Percentiles rank a stretch among this genome's conserved stretches.
These are phyloP conservation scores for Cystofilobasidium ferigula DNA, from an alignment of 768 basidiomycete species.

Conservation along the genomic window DNA sequence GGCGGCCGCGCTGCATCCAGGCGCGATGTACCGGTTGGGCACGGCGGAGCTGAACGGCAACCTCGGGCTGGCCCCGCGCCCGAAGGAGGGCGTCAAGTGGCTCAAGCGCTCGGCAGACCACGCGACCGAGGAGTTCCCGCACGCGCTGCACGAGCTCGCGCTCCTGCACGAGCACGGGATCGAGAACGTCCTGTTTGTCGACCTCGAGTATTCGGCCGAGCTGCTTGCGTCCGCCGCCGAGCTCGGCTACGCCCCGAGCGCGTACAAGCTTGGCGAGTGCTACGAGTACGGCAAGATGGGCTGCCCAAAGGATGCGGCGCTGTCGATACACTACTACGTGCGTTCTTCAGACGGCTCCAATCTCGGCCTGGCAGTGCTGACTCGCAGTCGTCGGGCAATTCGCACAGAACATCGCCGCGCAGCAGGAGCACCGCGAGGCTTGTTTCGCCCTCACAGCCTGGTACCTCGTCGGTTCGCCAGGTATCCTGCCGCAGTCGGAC, in stretches of 20 bases:
- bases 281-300: slow-evolving; percentile 99
- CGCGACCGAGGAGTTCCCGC: slow-evolving; percentile 81
- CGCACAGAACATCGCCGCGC: slow-evolving; percentile 84
- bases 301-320: slow-evolving; percentile 89
- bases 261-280: slow-evolving; percentile 89
- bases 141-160: slow-evolving; percentile 88
- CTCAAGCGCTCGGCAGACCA: slow-evolving; percentile 89
- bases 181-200: slow-evolving; percentile 92
- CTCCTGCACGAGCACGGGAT: slow-evolving; percentile 94
- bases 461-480: slow-evolving; percentile 97
- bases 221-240: slow-evolving; percentile 89
- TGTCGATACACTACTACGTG: slow-evolving; percentile 98
- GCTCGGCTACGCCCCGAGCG: slow-evolving; percentile 90
- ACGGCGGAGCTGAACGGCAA: slow-evolving; percentile 94
- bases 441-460: slow-evolving; percentile 97
- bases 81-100: slow-evolving; percentile 97
- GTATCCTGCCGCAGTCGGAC: slow-evolving; percentile 93
- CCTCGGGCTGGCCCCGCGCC: slow-evolving; percentile 68
- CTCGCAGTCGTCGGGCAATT: background rate
- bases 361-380: background rate
- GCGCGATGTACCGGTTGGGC: slow-evolving; percentile 92
- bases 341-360: slow-evolving; percentile 32
- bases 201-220: slow-evolving; percentile 89
- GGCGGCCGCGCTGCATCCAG: slow-evolving; percentile 78
- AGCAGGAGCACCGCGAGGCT: slow-evolving; percentile 90